Conservation (phyloP, 139 green algal species). For the Edaphochlamys debaryana region DNA sequence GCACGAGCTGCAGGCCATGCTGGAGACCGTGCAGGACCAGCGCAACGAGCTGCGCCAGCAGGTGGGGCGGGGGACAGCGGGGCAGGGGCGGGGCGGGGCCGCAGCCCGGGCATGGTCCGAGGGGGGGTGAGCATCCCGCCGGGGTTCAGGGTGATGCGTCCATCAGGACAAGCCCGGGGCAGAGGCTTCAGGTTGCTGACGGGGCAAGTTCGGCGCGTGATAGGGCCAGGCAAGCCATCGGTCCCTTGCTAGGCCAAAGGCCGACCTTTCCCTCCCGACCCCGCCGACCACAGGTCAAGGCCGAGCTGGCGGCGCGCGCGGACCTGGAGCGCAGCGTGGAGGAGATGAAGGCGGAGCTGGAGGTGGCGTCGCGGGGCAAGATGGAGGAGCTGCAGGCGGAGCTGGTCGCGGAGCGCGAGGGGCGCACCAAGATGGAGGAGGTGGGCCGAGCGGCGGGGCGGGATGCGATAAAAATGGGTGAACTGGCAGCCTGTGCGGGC, state of each 20-base stretch:
- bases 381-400: conserved; percentile 34
- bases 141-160: too few relatives aligned
- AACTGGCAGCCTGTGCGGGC: too few relatives aligned
- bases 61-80: conserved; percentile 49
- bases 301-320: conserved; percentile 9
- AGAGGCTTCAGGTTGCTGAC: too few relatives aligned
- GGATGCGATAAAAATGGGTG: too few relatives aligned
- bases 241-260: too few relatives aligned
- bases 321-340: conserved; percentile 39
- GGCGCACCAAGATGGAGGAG: conserved; percentile 36
- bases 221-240: too few relatives aligned
- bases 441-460: neutral
- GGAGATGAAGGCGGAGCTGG: conserved; percentile 55
- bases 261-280: too few relatives aligned
- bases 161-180: too few relatives aligned
- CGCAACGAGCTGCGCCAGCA: conserved; percentile 84
- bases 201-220: too few relatives aligned
- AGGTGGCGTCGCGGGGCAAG: conserved; percentile 38
- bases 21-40: conserved; percentile 86
- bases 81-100: too few relatives aligned
- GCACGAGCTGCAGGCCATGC: conserved; percentile 74
- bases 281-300: conserved; percentile 39
- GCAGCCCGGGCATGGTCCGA: too few relatives aligned
- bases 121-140: too few relatives aligned
- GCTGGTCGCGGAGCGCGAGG: conserved; percentile 27